Conservation (phyloP, 176 grass and related monocot species). For the Carex littledalei region DNA sequence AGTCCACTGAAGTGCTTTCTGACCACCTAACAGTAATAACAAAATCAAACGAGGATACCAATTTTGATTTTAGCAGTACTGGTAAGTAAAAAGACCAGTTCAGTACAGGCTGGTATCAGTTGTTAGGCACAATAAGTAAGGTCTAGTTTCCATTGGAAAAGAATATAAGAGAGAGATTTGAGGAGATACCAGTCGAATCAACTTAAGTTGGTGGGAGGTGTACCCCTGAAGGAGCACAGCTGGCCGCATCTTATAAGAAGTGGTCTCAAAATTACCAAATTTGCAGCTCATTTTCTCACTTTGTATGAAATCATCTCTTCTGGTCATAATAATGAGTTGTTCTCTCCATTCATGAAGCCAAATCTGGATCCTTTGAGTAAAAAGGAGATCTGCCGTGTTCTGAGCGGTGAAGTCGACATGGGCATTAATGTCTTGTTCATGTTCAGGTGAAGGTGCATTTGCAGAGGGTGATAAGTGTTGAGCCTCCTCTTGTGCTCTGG, state of each 20-base stretch:
- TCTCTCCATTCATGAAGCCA: conserved; percentile 57
- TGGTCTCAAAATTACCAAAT: conserved; percentile 47
- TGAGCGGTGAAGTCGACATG: conserved; percentile 27
- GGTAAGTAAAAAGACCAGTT: no score
- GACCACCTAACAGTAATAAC: conserved; percentile 45
- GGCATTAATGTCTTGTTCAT: no score
- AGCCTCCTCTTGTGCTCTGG: conserved; percentile 84
- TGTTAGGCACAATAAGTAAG: no score
- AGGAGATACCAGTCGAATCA: conserved; percentile 66
- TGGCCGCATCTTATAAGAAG: conserved; percentile 82
- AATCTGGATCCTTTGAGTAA: conserved; percentile 71
- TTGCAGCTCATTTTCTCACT: conserved; percentile 20
- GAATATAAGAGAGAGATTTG: not conserved
- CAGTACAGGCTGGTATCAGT: no score
- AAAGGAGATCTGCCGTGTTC: conserved; percentile 62
- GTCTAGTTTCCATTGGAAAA: not conserved
- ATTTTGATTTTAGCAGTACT: no score
- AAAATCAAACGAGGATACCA: no score
- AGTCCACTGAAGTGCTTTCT: conserved; percentile 71
- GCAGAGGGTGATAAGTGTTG: conserved; percentile 26
- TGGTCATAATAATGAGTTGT: no score
- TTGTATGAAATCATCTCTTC: no score
- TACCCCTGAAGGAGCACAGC: conserved; percentile 68
- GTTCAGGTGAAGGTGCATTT: not conserved
- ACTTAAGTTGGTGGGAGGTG: conserved; percentile 62